These are phyloP conservation scores for Leccinum colubrinum DNA, from an alignment of 1,284 basidiomycete genomes.

Conservation along the genomic window DNA sequence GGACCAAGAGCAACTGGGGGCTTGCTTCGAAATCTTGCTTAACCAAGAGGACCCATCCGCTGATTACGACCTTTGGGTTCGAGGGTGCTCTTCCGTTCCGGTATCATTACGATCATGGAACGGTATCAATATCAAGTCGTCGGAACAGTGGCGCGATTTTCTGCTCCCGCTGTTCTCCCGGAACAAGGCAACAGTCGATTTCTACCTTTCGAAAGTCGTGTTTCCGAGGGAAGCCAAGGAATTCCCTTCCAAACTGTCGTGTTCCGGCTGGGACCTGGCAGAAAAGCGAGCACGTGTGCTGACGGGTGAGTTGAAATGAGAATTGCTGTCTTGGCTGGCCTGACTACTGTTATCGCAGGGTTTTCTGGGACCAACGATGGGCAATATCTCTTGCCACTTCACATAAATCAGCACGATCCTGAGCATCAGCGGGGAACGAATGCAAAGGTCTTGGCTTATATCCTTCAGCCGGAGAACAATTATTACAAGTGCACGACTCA, in stretches of 20 bases:
- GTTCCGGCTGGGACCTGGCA: conserved; percentile 55
- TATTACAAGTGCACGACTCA: not conserved
- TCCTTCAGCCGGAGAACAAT: not conserved
- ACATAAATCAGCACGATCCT: not conserved
- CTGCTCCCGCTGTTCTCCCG: conserved; percentile 36
- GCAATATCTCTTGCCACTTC: not conserved
- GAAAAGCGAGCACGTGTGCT: conserved; percentile 32
- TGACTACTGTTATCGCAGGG: not conserved
- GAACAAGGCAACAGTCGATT: conserved; percentile 39
- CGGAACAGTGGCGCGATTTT: conserved; percentile 30
- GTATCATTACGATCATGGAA: conserved; percentile 29
- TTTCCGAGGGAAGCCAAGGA: conserved; percentile 39
- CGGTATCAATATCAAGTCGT: conserved; percentile 44
- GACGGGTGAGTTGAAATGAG: conserved; percentile 18
- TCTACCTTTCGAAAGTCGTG: conserved; percentile 41
- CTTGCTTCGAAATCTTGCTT: conserved; percentile 40
- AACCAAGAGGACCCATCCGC: conserved; percentile 43
- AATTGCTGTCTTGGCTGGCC: not conserved
- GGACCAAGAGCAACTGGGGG: conserved; percentile 35
- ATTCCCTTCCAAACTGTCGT: conserved; percentile 45
- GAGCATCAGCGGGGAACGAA: not conserved
- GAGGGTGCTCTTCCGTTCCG: conserved; percentile 27
- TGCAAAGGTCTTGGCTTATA: not conserved
- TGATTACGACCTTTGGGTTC: conserved; percentile 45
- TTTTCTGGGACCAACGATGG: not conserved